Conservation (phyloP, 257 asterid species). For the Gentiana macrophylla region DNA sequence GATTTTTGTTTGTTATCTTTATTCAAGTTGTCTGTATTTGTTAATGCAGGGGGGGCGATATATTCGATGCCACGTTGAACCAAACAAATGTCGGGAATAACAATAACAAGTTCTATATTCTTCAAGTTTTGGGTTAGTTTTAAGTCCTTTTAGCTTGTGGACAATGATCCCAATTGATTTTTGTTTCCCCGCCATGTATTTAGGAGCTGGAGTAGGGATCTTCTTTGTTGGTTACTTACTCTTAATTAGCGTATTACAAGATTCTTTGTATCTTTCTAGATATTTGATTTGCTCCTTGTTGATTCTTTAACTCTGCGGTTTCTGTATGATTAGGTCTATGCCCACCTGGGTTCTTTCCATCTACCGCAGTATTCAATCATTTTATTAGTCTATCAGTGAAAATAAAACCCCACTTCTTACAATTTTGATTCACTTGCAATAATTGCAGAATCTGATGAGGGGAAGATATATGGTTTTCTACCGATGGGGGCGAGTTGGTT, state of each 20-base stretch:
- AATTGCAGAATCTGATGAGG: conserved; percentile 72
- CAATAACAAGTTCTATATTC: conserved; percentile 77
- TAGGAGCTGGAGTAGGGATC: neutral
- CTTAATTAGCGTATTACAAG: no score
- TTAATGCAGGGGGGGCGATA: conserved; percentile 11
- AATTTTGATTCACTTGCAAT: neutral
- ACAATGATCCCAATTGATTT: neutral
- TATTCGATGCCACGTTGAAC: conserved; percentile 89
- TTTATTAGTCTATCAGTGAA: no score
- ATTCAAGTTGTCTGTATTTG: neutral
- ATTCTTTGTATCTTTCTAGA: no score
- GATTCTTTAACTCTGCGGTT: no score
- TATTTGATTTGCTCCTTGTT: no score
- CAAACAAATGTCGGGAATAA: conserved; percentile 82
- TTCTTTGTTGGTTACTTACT: no score
- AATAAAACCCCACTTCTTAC: no score
- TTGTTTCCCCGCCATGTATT: neutral
- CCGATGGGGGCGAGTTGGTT: conserved; percentile 99
- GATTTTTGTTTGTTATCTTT: neutral
- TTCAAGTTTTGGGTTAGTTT: conserved; percentile 63
- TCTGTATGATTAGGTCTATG: no score
- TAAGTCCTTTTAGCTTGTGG: conserved; percentile 1
- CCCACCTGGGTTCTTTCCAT: no score
- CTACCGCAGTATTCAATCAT: no score
- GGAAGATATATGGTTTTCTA: conserved; percentile 58